These are phyloP conservation scores for Pistacia vera DNA, from an alignment of 345 rosid species.

Conservation along the genomic window DNA sequence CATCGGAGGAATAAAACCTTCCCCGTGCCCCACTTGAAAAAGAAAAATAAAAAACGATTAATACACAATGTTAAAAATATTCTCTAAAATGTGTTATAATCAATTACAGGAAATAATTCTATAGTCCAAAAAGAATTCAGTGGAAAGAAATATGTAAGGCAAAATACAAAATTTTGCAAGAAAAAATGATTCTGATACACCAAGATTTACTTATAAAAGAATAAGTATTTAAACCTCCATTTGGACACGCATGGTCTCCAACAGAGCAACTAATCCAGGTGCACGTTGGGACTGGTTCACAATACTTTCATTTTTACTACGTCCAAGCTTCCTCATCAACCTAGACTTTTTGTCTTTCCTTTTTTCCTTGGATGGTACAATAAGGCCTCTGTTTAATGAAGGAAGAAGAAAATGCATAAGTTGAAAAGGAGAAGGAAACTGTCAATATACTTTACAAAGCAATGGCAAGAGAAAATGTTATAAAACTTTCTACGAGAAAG, in stretches of 20 bases:
- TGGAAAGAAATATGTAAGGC: not conserved
- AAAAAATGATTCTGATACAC: not conserved
- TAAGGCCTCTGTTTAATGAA: slow-evolving; percentile 64
- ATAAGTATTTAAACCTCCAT: slow-evolving; percentile 70
- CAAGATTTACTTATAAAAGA: not conserved
- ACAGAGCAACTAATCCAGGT: slow-evolving; percentile 75
- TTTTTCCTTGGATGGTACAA: slow-evolving; percentile 88
- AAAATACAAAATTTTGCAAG: not conserved
- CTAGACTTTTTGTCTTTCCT: slow-evolving; percentile 84
- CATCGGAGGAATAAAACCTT: not conserved
- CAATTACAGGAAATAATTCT: too few species aligned
- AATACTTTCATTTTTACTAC: slow-evolving; percentile 67
- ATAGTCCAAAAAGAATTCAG: slow-evolving; percentile 6
- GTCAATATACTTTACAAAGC: slow-evolving; percentile 16
- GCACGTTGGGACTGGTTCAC: slow-evolving; percentile 61
- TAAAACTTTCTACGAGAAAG: not conserved
- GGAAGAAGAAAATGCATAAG: slow-evolving; percentile 14
- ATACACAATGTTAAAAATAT: too few species aligned
- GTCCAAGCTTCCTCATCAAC: slow-evolving; percentile 93
- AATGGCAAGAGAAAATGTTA: not conserved
- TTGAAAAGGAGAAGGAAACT: slow-evolving; percentile 11
- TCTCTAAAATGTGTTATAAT: too few species aligned
- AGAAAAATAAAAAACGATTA: too few species aligned
- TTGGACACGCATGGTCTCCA: slow-evolving; percentile 90
- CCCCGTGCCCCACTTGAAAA: too few species aligned